phyloP scores from a whole-genome alignment of 2,329 filamentous ascomycete species.

The Fusarium nisikadoi region DNA sequence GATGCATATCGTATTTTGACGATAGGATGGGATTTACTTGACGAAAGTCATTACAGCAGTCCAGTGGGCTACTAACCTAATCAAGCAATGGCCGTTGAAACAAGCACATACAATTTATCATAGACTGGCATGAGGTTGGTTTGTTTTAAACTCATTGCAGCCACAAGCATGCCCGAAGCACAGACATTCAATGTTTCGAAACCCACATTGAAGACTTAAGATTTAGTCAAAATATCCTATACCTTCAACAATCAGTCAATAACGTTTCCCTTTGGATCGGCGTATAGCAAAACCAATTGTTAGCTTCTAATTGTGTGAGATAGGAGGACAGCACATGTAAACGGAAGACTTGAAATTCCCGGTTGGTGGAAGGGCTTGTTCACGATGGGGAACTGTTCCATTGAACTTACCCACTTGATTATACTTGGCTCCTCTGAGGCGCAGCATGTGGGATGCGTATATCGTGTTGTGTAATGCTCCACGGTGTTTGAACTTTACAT shows the following conservation, averaged over 20 bases:
- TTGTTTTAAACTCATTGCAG: slow-evolving; percentile 12
- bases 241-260: neutral
- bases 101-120: neutral
- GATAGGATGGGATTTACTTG: neutral
- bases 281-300: neutral
- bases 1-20: neutral
- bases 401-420: slow-evolving; percentile 15
- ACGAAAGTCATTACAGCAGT: neutral
- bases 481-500: slow-evolving; percentile 34
- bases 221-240: slow-evolving; percentile 5
- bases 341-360: slow-evolving; percentile 17
- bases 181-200: slow-evolving; percentile 19
- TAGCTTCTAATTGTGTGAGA: neutral
- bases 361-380: slow-evolving; percentile 19
- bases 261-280: neutral
- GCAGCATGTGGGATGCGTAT: slow-evolving; percentile 23
- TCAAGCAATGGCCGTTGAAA: slow-evolving; percentile 31
- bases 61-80: slow-evolving; percentile 5
- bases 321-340: neutral
- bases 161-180: neutral
- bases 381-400: slow-evolving; percentile 13
- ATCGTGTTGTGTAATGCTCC: slow-evolving; percentile 36
- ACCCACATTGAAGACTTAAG: slow-evolving; percentile 4
- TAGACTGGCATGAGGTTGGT: neutral
- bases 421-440: slow-evolving; percentile 17